Evolutionary conservation across 257 asterid species (phyloP).

Genomic region (Coffea eugenioides): DNA sequence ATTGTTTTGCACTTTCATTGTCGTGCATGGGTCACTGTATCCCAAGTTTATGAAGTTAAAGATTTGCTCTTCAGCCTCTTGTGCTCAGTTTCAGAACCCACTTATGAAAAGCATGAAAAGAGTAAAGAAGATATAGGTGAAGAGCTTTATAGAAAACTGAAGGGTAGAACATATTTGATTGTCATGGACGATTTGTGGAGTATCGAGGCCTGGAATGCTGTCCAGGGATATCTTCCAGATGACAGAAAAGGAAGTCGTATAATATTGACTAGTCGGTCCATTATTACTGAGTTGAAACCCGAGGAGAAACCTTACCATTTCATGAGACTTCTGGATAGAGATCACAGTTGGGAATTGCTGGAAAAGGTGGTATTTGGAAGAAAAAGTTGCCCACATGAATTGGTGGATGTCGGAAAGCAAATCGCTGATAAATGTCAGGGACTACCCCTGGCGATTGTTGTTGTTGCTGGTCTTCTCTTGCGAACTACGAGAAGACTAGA

Average conservation of each 20-base stretch:
- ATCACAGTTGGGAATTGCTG: too few relatives aligned
- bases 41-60: not conserved
- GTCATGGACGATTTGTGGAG: not conserved
- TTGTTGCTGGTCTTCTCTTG: not conserved
- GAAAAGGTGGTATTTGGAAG: too few relatives aligned
- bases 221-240: not conserved
- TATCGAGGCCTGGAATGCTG: slow-evolving; percentile 11
- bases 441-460: slow-evolving; percentile 5
- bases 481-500: not conserved
- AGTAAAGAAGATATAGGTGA: too few relatives aligned
- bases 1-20: not conserved
- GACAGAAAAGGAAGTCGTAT: too few relatives aligned
- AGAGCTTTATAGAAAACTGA: too few relatives aligned
- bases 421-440: not conserved
- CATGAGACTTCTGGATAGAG: too few relatives aligned
- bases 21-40: not conserved
- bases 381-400: too few relatives aligned
- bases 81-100: not conserved
- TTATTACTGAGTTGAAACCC: too few relatives aligned
- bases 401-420: too few relatives aligned
- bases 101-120: not conserved
- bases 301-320: too few relatives aligned
- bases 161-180: too few relatives aligned
- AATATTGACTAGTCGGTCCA: too few relatives aligned
- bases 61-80: not conserved